A percentile compares a stretch with the other conserved stretches of the same genome.
These are phyloP conservation scores for Friedmanniomyces simplex DNA, from an alignment of 495 filamentous ascomycete species.

Conservation along the genomic window DNA sequence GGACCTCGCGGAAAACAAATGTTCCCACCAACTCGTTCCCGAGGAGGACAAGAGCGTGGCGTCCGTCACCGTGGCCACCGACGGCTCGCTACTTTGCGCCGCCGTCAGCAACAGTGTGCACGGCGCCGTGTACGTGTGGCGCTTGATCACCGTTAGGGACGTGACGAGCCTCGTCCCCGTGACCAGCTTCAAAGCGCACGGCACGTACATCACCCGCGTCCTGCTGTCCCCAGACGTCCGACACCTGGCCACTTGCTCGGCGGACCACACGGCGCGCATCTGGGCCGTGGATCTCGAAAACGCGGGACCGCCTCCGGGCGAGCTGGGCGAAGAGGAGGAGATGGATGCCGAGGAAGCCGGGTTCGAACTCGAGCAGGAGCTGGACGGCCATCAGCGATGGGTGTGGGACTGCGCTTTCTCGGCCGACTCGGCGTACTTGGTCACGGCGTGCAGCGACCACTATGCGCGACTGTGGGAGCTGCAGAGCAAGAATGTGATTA, in stretches of 20 bases:
- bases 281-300: conserved; percentile 65
- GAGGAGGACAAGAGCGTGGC: conserved; percentile 89
- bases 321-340: not conserved
- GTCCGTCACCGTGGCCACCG: conserved; percentile 90
- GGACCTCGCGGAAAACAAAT: conserved; percentile 95
- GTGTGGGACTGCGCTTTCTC: conserved; percentile 99
- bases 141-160: conserved; percentile 72
- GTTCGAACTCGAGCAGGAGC: conserved; percentile 75
- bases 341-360: conserved; percentile 34
- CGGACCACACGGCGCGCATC: conserved; percentile 95
- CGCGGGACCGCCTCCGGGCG: conserved; percentile 21
- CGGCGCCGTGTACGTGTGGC: conserved; percentile 97
- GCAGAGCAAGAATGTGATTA: conserved; percentile 70
- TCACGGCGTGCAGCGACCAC: conserved; percentile 96
- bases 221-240: conserved; percentile 95
- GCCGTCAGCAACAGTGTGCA: conserved; percentile 62
- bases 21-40: conserved; percentile 89
- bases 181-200: conserved; percentile 86
- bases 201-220: conserved; percentile 87
- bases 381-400: conserved; percentile 94
- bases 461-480: conserved; percentile 97
- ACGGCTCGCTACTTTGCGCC: conserved; percentile 87
- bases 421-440: conserved; percentile 89
- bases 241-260: conserved; percentile 92
- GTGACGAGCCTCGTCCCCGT: conserved; percentile 81